Evolutionary conservation across 306 rosid species (phyloP), one percentile per base, ranked within the genome.

Genomic region (Trifolium subterraneum): DNA sequence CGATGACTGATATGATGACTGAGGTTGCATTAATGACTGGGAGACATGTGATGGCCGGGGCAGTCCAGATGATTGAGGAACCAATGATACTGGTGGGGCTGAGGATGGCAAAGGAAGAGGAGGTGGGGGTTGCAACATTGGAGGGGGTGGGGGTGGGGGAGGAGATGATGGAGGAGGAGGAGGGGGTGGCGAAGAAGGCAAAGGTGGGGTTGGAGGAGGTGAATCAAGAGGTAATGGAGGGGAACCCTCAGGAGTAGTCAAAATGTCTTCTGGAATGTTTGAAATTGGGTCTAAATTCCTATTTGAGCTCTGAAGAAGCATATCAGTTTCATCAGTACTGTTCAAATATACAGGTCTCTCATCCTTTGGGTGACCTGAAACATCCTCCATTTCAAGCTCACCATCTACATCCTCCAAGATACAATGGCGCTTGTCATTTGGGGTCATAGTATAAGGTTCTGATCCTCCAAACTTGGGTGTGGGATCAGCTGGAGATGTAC

Each of bases 311-410:
- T 31, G 86, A 70, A 45, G 84, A 42, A 74, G 90, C 66, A 84
- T 56, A 54, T 86, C 90, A 50, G 82, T 63, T 76, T 87, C 92
- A 68, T 74, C 81, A 70, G 84, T 85, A 48, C 74, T 78, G 78
- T 85, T 74, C 7, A 69, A 69, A 15, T 66, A 50, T 78, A 67
- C 52, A 25, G 87, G 74, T 44, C 83, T 90, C 52, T 90, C 97
- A 47, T 95, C 98, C 89, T 88, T 94, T 4, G 78, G 84, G 70
- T 87, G 92, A 69, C 92, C 99, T 64, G 99, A 92, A 65, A 95
- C 99, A 85, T 95, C 98, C 85, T 95, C 99, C 99, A 95, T 95
- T 86, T 95, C 99, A 52, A 95, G 97, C 54, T 95, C 98, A 29
- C 97, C 97, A 35, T 95, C 99, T 58, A 95, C 98, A 68, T 95